A percentile compares a stretch with the other conserved stretches of the same genome.
These are phyloP conservation scores for Apophysomyces variabilis DNA, from an alignment of 371 early-diverging fungal genomes.

Conservation along the genomic window DNA sequence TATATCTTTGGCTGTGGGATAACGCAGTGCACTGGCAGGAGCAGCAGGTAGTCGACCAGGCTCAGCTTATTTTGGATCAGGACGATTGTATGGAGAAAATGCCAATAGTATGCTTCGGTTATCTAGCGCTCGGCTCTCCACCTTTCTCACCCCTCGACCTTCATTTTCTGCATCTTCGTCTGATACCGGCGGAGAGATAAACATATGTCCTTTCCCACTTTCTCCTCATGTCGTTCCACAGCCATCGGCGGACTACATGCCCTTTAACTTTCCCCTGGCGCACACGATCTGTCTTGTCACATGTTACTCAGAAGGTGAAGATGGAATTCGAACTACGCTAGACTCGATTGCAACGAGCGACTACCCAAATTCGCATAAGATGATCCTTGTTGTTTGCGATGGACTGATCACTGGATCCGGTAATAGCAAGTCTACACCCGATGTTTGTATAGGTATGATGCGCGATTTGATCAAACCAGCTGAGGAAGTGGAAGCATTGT, in stretches of 20 bases:
- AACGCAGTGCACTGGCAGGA: not conserved
- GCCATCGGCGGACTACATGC: slow-evolving; percentile 60
- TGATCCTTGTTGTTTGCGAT: slow-evolving; percentile 92
- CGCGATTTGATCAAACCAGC: slow-evolving; percentile 72
- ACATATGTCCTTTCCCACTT: slow-evolving; percentile 42
- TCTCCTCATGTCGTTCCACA: slow-evolving; percentile 49
- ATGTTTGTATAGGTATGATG: slow-evolving; percentile 86
- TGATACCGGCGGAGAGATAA: not conserved
- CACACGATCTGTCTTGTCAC: slow-evolving; percentile 83
- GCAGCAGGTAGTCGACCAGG: slow-evolving; percentile 6
- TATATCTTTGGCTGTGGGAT: not conserved
- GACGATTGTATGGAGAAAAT: not conserved
- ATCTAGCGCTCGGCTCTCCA: slow-evolving; percentile 7
- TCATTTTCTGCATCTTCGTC: not conserved
- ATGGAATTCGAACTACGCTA: slow-evolving; percentile 90
- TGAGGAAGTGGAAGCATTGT: slow-evolving; percentile 68
- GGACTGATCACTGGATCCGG: slow-evolving; percentile 88
- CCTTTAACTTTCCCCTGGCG: slow-evolving; percentile 73
- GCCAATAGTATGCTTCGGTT: not conserved
- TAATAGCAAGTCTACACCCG: slow-evolving; percentile 79
- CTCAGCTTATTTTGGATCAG: slow-evolving; percentile 7
- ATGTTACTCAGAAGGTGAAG: slow-evolving; percentile 92
- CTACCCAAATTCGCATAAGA: slow-evolving; percentile 90
- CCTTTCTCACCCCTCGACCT: not conserved
- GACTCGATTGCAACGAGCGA: slow-evolving; percentile 94